Evolutionary conservation across 1,139 yeast species (phyloP), one percentile per base, ranked within the genome.

Genomic region (Saccharomyces hybrid): DNA sequence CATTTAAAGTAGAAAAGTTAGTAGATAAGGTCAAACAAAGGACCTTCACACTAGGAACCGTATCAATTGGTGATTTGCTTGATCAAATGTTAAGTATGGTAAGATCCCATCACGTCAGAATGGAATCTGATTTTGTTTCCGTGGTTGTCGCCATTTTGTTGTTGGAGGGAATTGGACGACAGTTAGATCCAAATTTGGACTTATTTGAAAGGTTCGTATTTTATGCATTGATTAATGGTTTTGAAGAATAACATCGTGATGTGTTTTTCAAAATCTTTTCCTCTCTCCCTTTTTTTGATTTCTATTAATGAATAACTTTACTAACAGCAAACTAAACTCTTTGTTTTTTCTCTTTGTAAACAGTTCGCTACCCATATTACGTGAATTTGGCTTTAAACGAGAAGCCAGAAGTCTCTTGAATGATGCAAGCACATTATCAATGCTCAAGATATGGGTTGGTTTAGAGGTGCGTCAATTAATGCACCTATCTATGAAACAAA

Each of bases 91-190:
- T 93, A 57, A 76, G 84, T 1, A 90, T 93, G 97, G 98, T 95
- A 16, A 78, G 98, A 56, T 76, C 77, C 16, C 99, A 93, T 69
- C 99, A 95, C 70, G 99, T 93, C 21, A 79, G 97, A 67, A 88
- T 95, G 96, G 99, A 93, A 66, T 95, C 96, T 6, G 99, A 93
- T 69, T 93, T 93, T 66, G 85, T 93, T 50, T 89, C 96, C 27
- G 96, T 95, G 28, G 87, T 93, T 16, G 90, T 93, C 46, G 96
- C 98, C 0, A 90, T 93, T 42, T 73, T 93, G 53, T 76, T 93
- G 57, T 73, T 93, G 56, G 99, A 93, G 71, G 99, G 99, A 12
- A 88, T 93, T 55, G 99, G 99, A 21, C 78, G 98, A 68, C 96
- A 88, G 70, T 76, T 93, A 56, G 96, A 93, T 71, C 98, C 98